A percentile compares a stretch with the other conserved stretches of the same genome.
These are phyloP conservation scores for Monosporozyma aerobia DNA, from an alignment of 805 yeast species.

Conservation along the genomic window DNA sequence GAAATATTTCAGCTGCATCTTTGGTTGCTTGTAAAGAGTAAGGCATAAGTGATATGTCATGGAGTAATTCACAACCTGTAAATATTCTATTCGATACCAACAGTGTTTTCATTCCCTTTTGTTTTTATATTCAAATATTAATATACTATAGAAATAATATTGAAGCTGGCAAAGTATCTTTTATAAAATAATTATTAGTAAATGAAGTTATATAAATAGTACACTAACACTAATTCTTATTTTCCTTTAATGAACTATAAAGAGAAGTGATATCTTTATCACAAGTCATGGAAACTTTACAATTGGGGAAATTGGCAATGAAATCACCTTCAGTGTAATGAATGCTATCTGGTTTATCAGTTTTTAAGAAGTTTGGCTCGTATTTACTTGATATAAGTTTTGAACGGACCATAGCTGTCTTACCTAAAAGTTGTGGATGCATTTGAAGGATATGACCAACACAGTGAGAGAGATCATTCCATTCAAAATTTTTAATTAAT, in stretches of 20 bases:
- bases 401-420: constrained; percentile 63
- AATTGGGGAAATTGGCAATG: constrained; percentile 52
- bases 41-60: background rate
- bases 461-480: constrained; percentile 37
- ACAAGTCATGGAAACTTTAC: constrained; percentile 44
- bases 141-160: background rate
- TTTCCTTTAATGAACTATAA: constrained; percentile 6
- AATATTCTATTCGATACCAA: background rate
- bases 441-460: constrained; percentile 86
- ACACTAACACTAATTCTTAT: background rate
- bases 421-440: constrained; percentile 78
- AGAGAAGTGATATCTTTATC: constrained; percentile 32
- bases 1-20: constrained; percentile 75
- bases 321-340: constrained; percentile 59
- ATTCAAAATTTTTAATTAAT: constrained; percentile 54
- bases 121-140: background rate
- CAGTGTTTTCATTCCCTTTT: background rate
- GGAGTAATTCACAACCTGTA: background rate
- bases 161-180: background rate
- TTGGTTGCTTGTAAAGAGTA: constrained; percentile 34
- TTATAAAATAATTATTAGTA: background rate
- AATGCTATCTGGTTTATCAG: constrained; percentile 31
- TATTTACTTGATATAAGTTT: constrained; percentile 44
- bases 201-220: background rate
- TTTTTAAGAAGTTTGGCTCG: constrained; percentile 26